Conservation (phyloP, 345 rosid genomes). For the Eucalyptus melliodora region DNA sequence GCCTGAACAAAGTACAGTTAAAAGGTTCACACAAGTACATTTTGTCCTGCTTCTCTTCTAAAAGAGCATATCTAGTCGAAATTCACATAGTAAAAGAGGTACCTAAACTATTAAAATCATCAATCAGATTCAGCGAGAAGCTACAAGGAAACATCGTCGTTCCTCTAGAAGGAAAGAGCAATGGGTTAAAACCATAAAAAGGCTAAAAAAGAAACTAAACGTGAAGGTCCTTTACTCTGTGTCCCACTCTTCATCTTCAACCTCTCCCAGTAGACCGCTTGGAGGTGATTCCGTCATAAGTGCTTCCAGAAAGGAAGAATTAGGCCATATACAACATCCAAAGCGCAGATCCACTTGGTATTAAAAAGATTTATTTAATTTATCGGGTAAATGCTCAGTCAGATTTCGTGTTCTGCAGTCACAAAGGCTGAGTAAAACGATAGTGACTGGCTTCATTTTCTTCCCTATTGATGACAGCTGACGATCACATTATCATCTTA, state of each 20-base stretch:
- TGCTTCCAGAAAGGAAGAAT: neutral
- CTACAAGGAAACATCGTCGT: neutral
- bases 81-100: neutral
- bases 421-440: neutral
- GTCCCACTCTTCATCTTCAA: neutral
- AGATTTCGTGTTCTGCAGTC: neutral
- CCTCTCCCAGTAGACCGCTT: neutral
- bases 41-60: neutral
- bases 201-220: neutral
- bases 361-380: no score
- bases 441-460: neutral
- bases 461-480: neutral
- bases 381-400: neutral
- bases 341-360: neutral
- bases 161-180: neutral
- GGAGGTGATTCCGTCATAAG: neutral
- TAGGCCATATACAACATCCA: neutral
- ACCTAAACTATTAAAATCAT: neutral
- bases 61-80: neutral
- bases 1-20: no score
- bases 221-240: neutral
- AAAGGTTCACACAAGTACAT: neutral
- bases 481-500: accelerated
- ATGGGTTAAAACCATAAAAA: neutral
- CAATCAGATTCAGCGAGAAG: neutral